Base-by-base conservation (phyloP, 352 stramenopile genomes). In the Pythium utonaiense region DNA sequence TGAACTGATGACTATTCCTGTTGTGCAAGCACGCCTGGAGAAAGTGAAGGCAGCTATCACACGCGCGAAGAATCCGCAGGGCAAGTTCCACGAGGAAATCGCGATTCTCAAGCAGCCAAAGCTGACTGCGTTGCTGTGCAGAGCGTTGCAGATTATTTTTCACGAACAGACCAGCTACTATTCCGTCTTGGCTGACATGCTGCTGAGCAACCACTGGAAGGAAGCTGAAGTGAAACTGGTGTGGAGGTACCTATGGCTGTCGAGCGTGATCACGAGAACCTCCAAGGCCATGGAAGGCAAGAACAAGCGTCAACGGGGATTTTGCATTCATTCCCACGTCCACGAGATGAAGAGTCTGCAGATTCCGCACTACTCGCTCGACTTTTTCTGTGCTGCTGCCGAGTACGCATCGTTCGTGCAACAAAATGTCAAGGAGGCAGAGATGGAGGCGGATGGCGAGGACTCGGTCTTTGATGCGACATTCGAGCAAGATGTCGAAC, bases 231-330 rank as follows among this genome's bases (percentile, higher is more conserved):
- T 91, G 27, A 90, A 93, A 54, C 71, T 93, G 24, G 81, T 95
- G 36, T 95, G 86, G 86, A 67, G 86, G 12, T 95, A 92, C 57
- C 61, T 95, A 36, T 95, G 83, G 80, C 50, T 95, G 19, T 67
- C 76, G n/a, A 80, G 83, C 28, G 64, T 93, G 28, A 90, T 93
- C 60, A 89, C 72, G 8, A 74, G 78, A 14, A 86, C 77, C 12
- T 62, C 60, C 6, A 76, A 78, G 22, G 63, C 57, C 9, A 77
- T 70, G 21, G 72, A 81, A 40, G 60, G 62, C 19, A 84, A 79
- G 13, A 67, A 88, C 48, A 68, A 83, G 60, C 82, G 83, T n/a
- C 71, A 91, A 25, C 79, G 83, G 24, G 80, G 81, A 0, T 93
- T 90, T 59, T 71, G 81, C 47, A 69, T 89, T 14, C 83, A 91